A percentile compares a stretch with the other conserved stretches of the same genome.
Conservation (phyloP, 208 protist species). For the Trypanosoma congolense region DNA sequence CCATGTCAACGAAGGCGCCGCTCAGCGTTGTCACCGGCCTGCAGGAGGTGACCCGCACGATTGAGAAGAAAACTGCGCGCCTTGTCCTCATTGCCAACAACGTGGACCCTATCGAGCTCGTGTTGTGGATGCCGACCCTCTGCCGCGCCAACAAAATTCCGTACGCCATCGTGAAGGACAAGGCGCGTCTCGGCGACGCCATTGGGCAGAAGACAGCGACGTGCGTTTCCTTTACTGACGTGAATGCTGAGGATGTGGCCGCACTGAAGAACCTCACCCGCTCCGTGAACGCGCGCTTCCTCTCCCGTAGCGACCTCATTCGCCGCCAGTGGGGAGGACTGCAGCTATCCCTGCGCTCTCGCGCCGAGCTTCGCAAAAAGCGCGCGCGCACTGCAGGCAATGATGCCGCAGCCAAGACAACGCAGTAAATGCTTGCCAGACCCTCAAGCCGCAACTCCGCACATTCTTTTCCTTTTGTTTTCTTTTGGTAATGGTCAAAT, state of each 20-base stretch:
- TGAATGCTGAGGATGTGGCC: constrained; percentile 92
- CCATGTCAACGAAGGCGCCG: constrained; percentile 82
- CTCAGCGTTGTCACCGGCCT: constrained; percentile 94
- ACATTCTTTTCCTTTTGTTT: constrained; percentile 13
- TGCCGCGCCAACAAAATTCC: constrained; percentile 99
- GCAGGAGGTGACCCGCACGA: constrained; percentile 96
- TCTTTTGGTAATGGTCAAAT: constrained; percentile 15
- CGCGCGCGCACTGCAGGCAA: constrained; percentile 53
- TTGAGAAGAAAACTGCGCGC: constrained; percentile 98
- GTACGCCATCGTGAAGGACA: constrained; percentile 99
- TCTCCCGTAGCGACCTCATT: constrained; percentile 87
- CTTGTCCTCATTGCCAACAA: constrained; percentile 99
- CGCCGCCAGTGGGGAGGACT: constrained; percentile 93
- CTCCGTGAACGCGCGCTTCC: constrained; percentile 92
- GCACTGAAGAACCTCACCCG: constrained; percentile 91
- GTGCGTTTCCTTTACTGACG: constrained; percentile 93
- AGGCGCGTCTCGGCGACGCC: constrained; percentile 96
- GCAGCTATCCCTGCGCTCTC: constrained; percentile 80
- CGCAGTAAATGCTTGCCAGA: background rate
- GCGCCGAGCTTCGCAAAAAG: constrained; percentile 80
- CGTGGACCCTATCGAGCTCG: constrained; percentile 99
- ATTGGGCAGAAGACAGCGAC: constrained; percentile 97
- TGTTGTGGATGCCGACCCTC: constrained; percentile 98
- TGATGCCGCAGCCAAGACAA: constrained; percentile 46
- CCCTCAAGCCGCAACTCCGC: background rate